These are phyloP conservation scores for Rehmannia glutinosa DNA, from an alignment of 257 asterid species.

Conservation along the genomic window DNA sequence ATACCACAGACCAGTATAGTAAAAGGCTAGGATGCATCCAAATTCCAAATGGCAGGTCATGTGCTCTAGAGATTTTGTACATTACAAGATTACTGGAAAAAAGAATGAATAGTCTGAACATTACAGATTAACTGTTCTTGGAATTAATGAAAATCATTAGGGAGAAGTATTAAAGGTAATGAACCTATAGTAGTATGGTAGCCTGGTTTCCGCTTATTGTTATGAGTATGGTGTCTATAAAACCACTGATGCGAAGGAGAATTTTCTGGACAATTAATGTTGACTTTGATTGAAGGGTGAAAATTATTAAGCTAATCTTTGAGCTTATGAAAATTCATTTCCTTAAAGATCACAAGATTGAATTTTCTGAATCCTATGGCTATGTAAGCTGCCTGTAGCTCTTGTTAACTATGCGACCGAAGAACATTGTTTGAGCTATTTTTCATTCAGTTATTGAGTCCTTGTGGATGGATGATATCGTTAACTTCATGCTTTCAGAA, in stretches of 20 bases:
- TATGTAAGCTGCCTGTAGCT: neutral
- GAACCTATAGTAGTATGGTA: neutral
- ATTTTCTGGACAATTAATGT: neutral
- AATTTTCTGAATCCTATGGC: neutral
- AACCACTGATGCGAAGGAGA: neutral
- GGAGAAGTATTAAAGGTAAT: neutral
- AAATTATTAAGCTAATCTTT: neutral
- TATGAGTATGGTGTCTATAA: neutral
- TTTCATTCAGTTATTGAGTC: neutral
- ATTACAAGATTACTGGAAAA: neutral
- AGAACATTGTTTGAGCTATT: neutral
- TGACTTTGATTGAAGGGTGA: neutral
- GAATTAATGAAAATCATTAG: neutral
- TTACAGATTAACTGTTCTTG: neutral
- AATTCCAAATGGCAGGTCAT: neutral
- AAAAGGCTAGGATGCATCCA: neutral
- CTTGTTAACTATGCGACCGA: neutral
- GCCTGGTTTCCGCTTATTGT: neutral
- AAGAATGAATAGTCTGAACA: neutral
- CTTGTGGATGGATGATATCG: too few species aligned
- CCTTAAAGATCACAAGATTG: neutral
- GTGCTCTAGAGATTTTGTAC: neutral
- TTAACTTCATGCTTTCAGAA: conserved; percentile 39
- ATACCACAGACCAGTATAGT: neutral
- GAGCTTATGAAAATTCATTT: neutral